Evolutionary conservation across 73 alveolate species (phyloP).

Genomic region (Paramecium sexaurelia): DNA sequence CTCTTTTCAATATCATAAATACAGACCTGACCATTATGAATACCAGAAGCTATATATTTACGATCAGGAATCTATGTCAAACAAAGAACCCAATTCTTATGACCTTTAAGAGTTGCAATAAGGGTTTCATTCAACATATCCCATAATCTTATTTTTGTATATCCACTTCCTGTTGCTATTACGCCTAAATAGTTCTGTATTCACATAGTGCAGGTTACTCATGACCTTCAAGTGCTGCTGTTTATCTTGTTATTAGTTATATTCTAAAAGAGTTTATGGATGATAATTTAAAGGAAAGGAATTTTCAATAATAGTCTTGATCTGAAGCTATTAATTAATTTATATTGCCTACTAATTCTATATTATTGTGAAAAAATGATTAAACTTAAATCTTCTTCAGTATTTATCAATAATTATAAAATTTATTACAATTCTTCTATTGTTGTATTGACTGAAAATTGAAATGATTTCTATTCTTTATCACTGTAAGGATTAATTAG

Average conservation of each 20-base stretch:
- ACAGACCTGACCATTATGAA: slow-evolving; percentile 86
- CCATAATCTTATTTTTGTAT: slow-evolving; percentile 97
- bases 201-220: slow-evolving; percentile 91
- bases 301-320: slow-evolving; percentile 35
- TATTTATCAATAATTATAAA: neutral
- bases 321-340: neutral
- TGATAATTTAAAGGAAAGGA: slow-evolving; percentile 86
- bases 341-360: slow-evolving; percentile 44
- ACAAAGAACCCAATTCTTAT: slow-evolving; percentile 88
- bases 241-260: slow-evolving; percentile 98
- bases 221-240: slow-evolving; percentile 98
- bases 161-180: slow-evolving; percentile 99
- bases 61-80: slow-evolving; percentile 91
- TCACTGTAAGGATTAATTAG: slow-evolving; percentile 37
- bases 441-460: slow-evolving; percentile 45
- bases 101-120: slow-evolving; percentile 87
- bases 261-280: slow-evolving; percentile 98
- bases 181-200: slow-evolving; percentile 84
- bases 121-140: slow-evolving; percentile 98
- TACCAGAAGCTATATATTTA: slow-evolving; percentile 87
- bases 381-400: slow-evolving; percentile 62
- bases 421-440: slow-evolving; percentile 51
- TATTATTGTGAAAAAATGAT: slow-evolving; percentile 46
- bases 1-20: slow-evolving; percentile 87
- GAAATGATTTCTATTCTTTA: neutral